These are phyloP conservation scores for Nothopassalora personata DNA, from an alignment of 2,329 filamentous ascomycete genomes.

Conservation along the genomic window DNA sequence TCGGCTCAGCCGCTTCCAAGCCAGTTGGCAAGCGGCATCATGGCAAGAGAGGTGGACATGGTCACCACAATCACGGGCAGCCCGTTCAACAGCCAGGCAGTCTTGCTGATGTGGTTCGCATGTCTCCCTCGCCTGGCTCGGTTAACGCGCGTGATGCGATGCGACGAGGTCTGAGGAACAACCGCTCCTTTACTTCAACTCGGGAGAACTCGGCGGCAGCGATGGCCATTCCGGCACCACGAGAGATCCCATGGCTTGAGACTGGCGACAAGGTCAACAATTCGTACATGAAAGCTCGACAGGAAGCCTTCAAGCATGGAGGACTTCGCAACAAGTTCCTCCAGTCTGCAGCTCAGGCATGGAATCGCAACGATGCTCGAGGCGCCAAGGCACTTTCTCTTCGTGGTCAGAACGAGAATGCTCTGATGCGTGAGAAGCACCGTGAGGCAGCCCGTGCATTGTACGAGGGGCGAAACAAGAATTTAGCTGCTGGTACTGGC, in stretches of 20 bases:
- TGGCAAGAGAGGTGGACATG: slow-evolving; percentile 81
- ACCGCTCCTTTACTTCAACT: slow-evolving; percentile 58
- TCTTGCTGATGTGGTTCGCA: slow-evolving; percentile 88
- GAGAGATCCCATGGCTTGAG: slow-evolving; percentile 93
- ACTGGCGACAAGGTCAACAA: slow-evolving; percentile 88
- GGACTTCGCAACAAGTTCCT: slow-evolving; percentile 95
- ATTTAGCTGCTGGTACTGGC: slow-evolving; percentile 41
- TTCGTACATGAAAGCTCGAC: slow-evolving; percentile 87
- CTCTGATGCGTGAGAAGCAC: slow-evolving; percentile 94
- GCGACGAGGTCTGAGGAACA: slow-evolving; percentile 52
- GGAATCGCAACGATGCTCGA: slow-evolving; percentile 95
- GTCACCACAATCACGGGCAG: slow-evolving; percentile 57
- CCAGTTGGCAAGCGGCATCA: slow-evolving; percentile 78
- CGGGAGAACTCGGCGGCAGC: slow-evolving; percentile 76
- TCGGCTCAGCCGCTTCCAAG: slow-evolving; percentile 71
- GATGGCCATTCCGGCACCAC: slow-evolving; percentile 77
- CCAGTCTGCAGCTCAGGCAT: slow-evolving; percentile 93
- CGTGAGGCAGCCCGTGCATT: slow-evolving; percentile 86
- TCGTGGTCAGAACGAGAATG: slow-evolving; percentile 92
- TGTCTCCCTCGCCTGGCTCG: slow-evolving; percentile 74
- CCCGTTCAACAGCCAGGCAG: slow-evolving; percentile 71
- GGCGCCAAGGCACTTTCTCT: slow-evolving; percentile 92
- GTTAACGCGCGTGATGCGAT: slow-evolving; percentile 47
- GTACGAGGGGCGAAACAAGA: slow-evolving; percentile 88
- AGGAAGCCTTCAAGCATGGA: slow-evolving; percentile 95